These are phyloP conservation scores for Ambrosia trifida DNA, from an alignment of 129 eudicot species.

Conservation along the genomic window DNA sequence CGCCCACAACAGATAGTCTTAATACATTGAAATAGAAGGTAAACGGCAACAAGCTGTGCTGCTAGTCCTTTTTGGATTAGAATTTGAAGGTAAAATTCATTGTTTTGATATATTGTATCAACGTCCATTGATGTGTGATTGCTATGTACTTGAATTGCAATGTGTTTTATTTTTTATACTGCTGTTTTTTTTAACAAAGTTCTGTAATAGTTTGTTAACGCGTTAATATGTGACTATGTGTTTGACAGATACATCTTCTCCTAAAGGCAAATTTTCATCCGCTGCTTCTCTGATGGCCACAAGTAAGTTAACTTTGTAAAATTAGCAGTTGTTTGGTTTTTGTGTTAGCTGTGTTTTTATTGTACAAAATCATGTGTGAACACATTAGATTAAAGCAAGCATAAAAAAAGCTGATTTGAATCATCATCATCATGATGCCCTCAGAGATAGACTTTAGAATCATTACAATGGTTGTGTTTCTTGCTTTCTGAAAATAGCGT, in stretches of 20 bases:
- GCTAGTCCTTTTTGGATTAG: no score
- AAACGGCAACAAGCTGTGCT: no score
- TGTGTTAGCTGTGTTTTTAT: neutral
- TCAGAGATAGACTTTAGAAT: neutral
- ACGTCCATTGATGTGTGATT: neutral
- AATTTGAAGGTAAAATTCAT: neutral
- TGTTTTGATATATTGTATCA: neutral
- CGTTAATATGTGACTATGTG: neutral
- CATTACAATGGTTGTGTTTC: no score
- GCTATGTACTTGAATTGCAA: neutral
- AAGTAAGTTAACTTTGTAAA: conserved; percentile 22
- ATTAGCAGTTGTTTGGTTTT: neutral
- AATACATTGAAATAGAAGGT: no score
- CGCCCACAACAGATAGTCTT: no score
- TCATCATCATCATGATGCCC: neutral
- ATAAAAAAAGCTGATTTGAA: neutral
- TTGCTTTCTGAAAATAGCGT: neutral
- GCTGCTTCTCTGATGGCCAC: conserved; percentile 29
- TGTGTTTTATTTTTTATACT: neutral
- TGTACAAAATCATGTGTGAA: neutral
- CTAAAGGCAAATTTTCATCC: neutral
- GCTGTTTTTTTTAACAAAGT: neutral
- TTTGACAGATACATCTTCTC: conserved; percentile 26
- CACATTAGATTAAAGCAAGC: neutral
- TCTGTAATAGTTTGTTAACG: neutral